phyloP scores from a whole-genome alignment of 805 yeast genomes.

The Saccharomyces mikatae region DNA sequence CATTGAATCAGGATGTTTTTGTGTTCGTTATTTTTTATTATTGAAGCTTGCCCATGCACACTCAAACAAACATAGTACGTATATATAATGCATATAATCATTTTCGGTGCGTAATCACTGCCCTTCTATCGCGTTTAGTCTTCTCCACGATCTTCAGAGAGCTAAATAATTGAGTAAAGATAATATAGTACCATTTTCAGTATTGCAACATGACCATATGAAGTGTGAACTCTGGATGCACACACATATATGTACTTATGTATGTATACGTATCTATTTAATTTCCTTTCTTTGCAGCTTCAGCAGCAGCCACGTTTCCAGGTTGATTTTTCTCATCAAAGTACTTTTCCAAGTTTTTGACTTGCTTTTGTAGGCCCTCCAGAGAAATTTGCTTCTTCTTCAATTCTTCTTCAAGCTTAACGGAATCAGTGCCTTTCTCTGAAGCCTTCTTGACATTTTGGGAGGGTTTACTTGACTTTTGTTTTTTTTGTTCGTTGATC shows the following conservation, averaged over 20 bases:
- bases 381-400: conserved; percentile 38
- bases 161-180: background rate
- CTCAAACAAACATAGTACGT: background rate
- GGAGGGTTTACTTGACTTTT: background rate
- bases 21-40: background rate
- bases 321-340: conserved; percentile 37
- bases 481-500: conserved; percentile 11
- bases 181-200: background rate
- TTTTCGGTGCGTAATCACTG: background rate
- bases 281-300: background rate
- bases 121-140: background rate
- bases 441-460: conserved; percentile 5
- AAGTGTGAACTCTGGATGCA: background rate
- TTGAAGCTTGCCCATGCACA: background rate
- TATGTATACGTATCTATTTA: conserved; percentile 1
- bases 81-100: background rate
- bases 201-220: background rate
- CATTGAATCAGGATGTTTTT: background rate
- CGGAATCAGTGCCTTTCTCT: conserved; percentile 18
- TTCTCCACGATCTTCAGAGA: background rate
- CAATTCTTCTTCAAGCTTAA: conserved; percentile 33
- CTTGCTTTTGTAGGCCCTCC: conserved; percentile 42
- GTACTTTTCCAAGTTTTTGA: conserved; percentile 41
- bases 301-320: background rate
- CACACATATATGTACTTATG: background rate